Evolutionary conservation across 306 rosid genomes (phyloP), one percentile per base, ranked within the genome.

Genomic region (Pyrus communis): DNA sequence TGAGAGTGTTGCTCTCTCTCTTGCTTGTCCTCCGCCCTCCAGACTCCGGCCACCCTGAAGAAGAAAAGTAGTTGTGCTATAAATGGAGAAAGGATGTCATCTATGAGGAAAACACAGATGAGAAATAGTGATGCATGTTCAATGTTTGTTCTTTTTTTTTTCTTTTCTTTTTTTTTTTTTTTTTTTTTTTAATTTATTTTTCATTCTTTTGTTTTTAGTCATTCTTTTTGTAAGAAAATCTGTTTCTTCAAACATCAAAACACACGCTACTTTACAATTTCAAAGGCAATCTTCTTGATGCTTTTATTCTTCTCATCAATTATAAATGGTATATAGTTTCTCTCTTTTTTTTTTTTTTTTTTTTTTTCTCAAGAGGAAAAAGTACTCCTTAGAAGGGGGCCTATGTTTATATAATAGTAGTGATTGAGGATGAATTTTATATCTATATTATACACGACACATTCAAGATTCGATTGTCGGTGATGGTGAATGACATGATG

Each of bases 171-270:
- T n/a, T 64, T 77, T 58, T 71, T 72, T 78, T 77, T 58, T 71
- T 69, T 78, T 85, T 66, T 64, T 72, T 22, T 55, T 22, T 57
- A 40, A 82, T 80, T 74, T 51, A 4, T 57, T 28, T 49, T 79
- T 81, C 62, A 77, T 82, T 88, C 82, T 77, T 80, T 84, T 75
- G 79, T 72, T 77, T 78, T 49, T 28, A 10, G 83, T 85, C 81
- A 87, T 91, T 86, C 87, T 88, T 91, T 51, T 91, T 92, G 96
- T 87, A 86, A 81, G 87, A 88, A 85, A 85, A 79, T 45, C 65
- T 82, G 77, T 77, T 80, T 25, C 80, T 79, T 85, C 76, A 79
- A 83, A 81, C 77, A 46, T 66, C 79, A 64, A 71, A 70, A 76
- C 81, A 70, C 67, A 68, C 25, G 60, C 70, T 76, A 51, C 81